phyloP scores from a whole-genome alignment of 1,284 basidiomycete genomes.

The Vanrija humicola region DNA sequence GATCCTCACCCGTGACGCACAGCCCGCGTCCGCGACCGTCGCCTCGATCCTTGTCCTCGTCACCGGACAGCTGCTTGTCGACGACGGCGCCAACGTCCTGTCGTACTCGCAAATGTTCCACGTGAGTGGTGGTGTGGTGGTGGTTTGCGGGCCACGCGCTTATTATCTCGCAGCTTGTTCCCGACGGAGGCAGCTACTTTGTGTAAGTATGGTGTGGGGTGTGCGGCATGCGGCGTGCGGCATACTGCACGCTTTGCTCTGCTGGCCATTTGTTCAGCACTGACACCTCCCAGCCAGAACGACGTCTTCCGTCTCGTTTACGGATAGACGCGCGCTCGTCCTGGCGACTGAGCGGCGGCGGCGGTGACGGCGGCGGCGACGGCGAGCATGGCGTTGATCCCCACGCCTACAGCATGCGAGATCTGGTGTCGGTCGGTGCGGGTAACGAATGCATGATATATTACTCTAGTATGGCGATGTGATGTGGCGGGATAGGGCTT shows the following conservation, averaged over 20 bases:
- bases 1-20: slow-evolving; percentile 79
- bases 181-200: slow-evolving; percentile 73
- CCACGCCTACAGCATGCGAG: neutral
- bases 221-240: neutral
- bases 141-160: neutral
- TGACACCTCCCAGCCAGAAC: slow-evolving; percentile 2
- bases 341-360: neutral
- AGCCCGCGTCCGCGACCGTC: slow-evolving; percentile 67
- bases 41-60: slow-evolving; percentile 79
- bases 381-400: neutral
- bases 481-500: no score
- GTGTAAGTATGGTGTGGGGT: slow-evolving; percentile 51
- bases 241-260: no score
- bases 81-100: slow-evolving; percentile 71
- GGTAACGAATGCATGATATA: slow-evolving; percentile 15
- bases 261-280: neutral
- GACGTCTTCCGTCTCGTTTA: slow-evolving; percentile 17
- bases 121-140: slow-evolving; percentile 26
- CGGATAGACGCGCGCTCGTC: slow-evolving; percentile 16
- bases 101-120: slow-evolving; percentile 91
- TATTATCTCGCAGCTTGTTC: slow-evolving; percentile 56
- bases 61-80: slow-evolving; percentile 79
- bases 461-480: neutral
- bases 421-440: neutral
- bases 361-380: no score